These are phyloP conservation scores for Lotus japonicus DNA, from an alignment of 306 rosid species.

Conservation along the genomic window DNA sequence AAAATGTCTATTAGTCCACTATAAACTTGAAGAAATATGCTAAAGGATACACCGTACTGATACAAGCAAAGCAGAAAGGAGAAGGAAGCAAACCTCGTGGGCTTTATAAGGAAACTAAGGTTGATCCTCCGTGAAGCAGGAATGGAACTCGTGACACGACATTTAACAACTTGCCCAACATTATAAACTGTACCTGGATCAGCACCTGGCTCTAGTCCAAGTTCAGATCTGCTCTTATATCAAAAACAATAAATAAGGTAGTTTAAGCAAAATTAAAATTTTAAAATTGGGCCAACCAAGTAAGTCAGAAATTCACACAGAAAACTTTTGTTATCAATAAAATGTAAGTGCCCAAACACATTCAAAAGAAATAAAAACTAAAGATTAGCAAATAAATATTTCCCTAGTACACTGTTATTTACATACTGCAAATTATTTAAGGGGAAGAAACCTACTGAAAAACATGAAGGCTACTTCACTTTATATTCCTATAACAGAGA, in stretches of 20 bases:
- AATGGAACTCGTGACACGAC: conserved; percentile 56
- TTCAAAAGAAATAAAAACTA: neutral
- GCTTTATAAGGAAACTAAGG: conserved; percentile 79
- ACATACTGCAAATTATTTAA: neutral
- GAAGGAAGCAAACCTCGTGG: conserved; percentile 55
- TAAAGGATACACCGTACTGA: too few relatives aligned
- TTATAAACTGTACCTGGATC: conserved; percentile 65
- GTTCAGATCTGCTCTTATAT: conserved; percentile 70
- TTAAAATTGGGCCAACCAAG: neutral
- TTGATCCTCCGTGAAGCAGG: conserved; percentile 74
- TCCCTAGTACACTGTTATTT: neutral
- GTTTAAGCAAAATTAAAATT: neutral
- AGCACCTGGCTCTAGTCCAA: conserved; percentile 75
- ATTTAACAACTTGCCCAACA: conserved; percentile 91
- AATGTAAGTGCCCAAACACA: neutral
- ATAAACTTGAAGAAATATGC: neutral
- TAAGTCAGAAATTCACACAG: neutral
- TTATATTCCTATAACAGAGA: neutral
- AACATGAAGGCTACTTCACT: neutral
- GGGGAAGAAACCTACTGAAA: neutral
- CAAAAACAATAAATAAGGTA: conserved; percentile 21
- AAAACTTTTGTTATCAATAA: neutral
- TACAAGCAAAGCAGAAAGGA: neutral
- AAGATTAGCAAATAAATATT: neutral
- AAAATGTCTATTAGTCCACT: neutral